These are phyloP conservation scores for Camellia oleifera DNA, from an alignment of 179 eudicot genomes.

Conservation along the genomic window DNA sequence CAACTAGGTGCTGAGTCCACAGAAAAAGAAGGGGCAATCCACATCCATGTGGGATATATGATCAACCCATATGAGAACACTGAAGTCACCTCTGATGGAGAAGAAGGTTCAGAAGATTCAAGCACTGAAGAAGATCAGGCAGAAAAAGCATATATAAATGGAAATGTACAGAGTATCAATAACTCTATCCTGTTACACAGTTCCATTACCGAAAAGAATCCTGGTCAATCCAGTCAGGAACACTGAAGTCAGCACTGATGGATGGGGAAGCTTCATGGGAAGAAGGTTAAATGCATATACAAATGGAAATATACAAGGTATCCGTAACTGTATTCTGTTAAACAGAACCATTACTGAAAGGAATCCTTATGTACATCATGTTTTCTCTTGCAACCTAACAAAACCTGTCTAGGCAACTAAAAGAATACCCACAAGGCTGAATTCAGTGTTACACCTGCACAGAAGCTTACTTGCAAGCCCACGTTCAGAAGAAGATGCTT, in stretches of 20 bases:
- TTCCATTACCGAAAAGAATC: slow-evolving; percentile 51
- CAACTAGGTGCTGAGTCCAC: slow-evolving; percentile 40
- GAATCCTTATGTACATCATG: slow-evolving; percentile 59
- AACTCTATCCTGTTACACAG: slow-evolving; percentile 69
- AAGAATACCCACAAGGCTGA: slow-evolving; percentile 38
- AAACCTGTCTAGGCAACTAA: slow-evolving; percentile 25
- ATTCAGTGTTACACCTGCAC: slow-evolving; percentile 33
- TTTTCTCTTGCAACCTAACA: slow-evolving; percentile 19
- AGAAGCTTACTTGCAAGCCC: slow-evolving; percentile 57
- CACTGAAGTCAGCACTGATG: slow-evolving; percentile 36
- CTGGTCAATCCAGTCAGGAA: slow-evolving; percentile 52
- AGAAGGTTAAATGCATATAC: slow-evolving; percentile 31
- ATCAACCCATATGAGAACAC: slow-evolving; percentile 40
- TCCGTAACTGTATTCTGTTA: slow-evolving; percentile 75
- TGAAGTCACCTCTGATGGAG: slow-evolving; percentile 42
- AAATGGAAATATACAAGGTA: slow-evolving; percentile 68
- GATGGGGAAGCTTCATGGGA: slow-evolving; percentile 26
- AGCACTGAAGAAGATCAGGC: slow-evolving; percentile 29
- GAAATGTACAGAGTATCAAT: slow-evolving; percentile 72
- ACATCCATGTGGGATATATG: slow-evolving; percentile 63
- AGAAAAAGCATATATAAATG: slow-evolving; percentile 48
- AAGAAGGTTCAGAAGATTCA: slow-evolving; percentile 31
- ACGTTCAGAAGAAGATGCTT: slow-evolving; percentile 64
- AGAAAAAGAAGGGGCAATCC: slow-evolving; percentile 38
- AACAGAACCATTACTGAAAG: slow-evolving; percentile 47